These are phyloP conservation scores for Botrytis sinoallii DNA, from an alignment of 2,329 filamentous ascomycete species.

Conservation along the genomic window DNA sequence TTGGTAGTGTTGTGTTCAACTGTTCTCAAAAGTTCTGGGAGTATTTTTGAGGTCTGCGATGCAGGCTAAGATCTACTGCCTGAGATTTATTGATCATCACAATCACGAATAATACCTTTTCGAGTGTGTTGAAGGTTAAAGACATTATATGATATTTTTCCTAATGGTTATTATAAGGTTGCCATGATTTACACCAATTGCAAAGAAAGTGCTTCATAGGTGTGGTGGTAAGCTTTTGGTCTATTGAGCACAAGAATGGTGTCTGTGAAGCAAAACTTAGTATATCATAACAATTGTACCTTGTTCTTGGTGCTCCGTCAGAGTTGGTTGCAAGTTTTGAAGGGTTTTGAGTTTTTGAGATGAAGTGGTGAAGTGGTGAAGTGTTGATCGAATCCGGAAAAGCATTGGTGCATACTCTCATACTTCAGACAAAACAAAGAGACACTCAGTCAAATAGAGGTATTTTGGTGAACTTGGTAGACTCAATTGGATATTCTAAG, in stretches of 20 bases:
- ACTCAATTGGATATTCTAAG: accelerated
- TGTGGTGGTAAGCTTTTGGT: neutral
- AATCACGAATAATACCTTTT: neutral
- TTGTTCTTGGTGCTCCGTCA: neutral
- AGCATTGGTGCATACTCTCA: neutral
- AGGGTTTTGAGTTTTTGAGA: neutral
- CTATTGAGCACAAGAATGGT: neutral
- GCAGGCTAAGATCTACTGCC: neutral
- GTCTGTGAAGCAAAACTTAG: neutral
- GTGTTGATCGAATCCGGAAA: neutral
- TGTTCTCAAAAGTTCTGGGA: neutral
- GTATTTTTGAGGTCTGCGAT: too few species aligned
- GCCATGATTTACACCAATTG: neutral
- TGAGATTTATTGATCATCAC: neutral
- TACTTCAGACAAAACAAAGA: too few species aligned
- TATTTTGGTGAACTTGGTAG: neutral
- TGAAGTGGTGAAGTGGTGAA: conserved; percentile 9
- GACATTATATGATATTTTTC: accelerated
- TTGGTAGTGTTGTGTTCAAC: neutral
- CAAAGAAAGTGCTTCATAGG: neutral
- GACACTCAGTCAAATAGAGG: neutral
- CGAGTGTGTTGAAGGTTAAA: too few species aligned
- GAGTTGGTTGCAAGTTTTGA: neutral
- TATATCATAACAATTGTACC: neutral
- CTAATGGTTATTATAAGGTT: neutral